These are phyloP conservation scores for Pezicula radicicola DNA, from an alignment of 2,329 filamentous ascomycete genomes.

Conservation along the genomic window DNA sequence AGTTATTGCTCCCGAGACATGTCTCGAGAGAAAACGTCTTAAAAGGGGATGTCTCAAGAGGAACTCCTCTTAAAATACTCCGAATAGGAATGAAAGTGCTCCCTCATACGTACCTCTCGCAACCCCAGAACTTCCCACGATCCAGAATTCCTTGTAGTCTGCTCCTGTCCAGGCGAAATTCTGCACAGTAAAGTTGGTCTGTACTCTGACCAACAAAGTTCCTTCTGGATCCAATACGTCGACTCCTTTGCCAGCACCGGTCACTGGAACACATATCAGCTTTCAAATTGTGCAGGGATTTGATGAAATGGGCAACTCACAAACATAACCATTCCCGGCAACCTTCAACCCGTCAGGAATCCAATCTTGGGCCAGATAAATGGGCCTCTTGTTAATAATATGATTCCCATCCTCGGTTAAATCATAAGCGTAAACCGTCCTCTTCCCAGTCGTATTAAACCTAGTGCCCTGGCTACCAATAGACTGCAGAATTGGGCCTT, in stretches of 20 bases:
- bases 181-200: conserved; percentile 41
- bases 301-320: background rate
- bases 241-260: conserved; percentile 35
- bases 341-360: conserved; percentile 41
- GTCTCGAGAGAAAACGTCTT: too few relatives aligned
- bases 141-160: conserved; percentile 35
- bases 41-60: too few relatives aligned
- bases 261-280: conserved; percentile 23
- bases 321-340: conserved; percentile 33
- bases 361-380: conserved; percentile 36
- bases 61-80: too few relatives aligned
- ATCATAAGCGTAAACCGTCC: conserved; percentile 38
- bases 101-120: conserved; percentile 34
- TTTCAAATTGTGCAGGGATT: background rate
- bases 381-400: conserved; percentile 34
- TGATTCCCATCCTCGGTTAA: conserved; percentile 30
- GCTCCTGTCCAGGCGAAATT: conserved; percentile 40
- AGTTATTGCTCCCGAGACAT: too few relatives aligned
- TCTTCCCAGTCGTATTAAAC: conserved; percentile 29
- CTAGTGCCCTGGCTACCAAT: conserved; percentile 26
- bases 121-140: conserved; percentile 36
- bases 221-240: conserved; percentile 37
- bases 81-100: too few relatives aligned
- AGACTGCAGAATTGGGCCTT: conserved; percentile 18
- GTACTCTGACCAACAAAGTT: conserved; percentile 33